Percentiles rank a stretch among this genome's conserved stretches.
These are phyloP conservation scores for Hawksworthiomyces lignivorus DNA, from an alignment of 2,329 filamentous ascomycete species.

Conservation along the genomic window DNA sequence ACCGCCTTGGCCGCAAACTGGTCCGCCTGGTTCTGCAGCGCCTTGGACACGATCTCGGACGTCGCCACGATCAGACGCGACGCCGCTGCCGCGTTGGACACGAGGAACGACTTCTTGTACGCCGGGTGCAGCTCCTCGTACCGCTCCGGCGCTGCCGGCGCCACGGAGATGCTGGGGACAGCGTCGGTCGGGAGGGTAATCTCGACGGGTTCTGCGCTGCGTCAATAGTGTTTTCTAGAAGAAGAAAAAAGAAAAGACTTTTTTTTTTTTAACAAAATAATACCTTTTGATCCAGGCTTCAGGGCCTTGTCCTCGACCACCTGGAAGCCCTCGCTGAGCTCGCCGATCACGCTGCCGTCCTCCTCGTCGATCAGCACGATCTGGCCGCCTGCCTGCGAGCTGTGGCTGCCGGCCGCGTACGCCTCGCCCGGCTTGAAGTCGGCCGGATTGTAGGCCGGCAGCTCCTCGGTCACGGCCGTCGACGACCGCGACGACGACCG, in stretches of 20 bases:
- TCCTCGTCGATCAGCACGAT: conserved; percentile 94
- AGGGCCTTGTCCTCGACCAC: conserved; percentile 64
- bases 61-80: conserved; percentile 89
- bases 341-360: conserved; percentile 89
- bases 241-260: background rate
- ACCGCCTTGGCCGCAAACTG: conserved; percentile 73
- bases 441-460: conserved; percentile 70
- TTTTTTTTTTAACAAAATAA: background rate
- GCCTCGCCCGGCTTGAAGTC: conserved; percentile 73
- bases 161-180: conserved; percentile 55
- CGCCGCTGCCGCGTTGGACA: conserved; percentile 78
- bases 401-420: conserved; percentile 59
- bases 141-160: conserved; percentile 62
- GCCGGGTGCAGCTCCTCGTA: conserved; percentile 77
- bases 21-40: conserved; percentile 69
- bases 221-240: conserved; percentile 1
- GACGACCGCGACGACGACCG: conserved; percentile 17
- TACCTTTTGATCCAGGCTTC: conserved; percentile 86
- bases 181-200: conserved; percentile 65
- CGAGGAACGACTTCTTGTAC: conserved; percentile 81
- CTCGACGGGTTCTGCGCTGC: conserved; percentile 63
- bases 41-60: conserved; percentile 69
- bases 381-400: conserved; percentile 55
- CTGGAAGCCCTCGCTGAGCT: conserved; percentile 30
- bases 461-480: conserved; percentile 33